These are phyloP conservation scores for Phytophthora niederhauseri DNA, from an alignment of 352 stramenopile genomes.

Conservation along the genomic window DNA sequence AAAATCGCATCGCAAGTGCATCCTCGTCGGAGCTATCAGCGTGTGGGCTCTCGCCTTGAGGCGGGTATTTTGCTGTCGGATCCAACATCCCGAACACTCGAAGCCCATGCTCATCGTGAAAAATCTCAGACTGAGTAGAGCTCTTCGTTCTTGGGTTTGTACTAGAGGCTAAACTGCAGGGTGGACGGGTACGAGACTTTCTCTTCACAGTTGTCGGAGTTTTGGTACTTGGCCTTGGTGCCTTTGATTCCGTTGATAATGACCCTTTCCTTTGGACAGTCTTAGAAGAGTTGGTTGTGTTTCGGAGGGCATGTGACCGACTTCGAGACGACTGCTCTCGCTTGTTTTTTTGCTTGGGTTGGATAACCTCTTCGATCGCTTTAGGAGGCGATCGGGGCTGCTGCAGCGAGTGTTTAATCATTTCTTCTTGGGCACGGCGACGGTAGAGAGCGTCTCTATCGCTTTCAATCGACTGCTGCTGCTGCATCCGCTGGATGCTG, in stretches of 20 bases:
- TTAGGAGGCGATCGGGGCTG: background rate
- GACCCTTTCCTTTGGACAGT: background rate
- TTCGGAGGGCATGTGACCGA: slow-evolving; percentile 2
- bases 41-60: background rate
- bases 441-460: slow-evolving; percentile 1
- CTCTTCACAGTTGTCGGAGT: slow-evolving; percentile 11
- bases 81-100: slow-evolving; percentile 51
- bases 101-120: slow-evolving; percentile 31
- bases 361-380: background rate
- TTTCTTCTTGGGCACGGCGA: slow-evolving; percentile 12
- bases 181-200: background rate
- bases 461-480: slow-evolving; percentile 1
- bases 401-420: slow-evolving; percentile 21
- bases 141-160: background rate
- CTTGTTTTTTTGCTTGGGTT: slow-evolving; percentile 19
- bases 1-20: slow-evolving; percentile 15
- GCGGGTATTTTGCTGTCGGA: slow-evolving; percentile 20
- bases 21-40: slow-evolving; percentile 1
- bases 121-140: slow-evolving; percentile 9
- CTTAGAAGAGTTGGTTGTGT: background rate
- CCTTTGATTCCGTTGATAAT: background rate
- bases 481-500: slow-evolving; percentile 4
- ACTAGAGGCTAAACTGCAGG: background rate
- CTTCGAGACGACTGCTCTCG: slow-evolving; percentile 1
- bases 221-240: slow-evolving; percentile 9